phyloP scores from a whole-genome alignment of 169 alveolate species.

The Eimeria maxima region DNA sequence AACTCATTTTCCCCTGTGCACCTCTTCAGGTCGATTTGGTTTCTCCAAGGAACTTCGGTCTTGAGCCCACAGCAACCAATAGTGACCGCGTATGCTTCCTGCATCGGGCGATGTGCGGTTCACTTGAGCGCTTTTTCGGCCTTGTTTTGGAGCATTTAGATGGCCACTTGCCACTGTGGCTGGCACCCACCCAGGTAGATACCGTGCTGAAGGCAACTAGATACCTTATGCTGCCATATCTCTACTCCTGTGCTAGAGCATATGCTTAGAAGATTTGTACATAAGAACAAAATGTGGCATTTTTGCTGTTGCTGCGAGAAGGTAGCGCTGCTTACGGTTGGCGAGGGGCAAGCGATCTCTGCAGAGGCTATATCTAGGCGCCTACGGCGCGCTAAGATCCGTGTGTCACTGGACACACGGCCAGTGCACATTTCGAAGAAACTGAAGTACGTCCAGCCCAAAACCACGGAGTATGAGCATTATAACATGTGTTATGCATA shows the following conservation, averaged over 20 bases:
- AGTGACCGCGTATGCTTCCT: slow-evolving; percentile 68
- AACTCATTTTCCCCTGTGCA: neutral
- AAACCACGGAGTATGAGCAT: neutral
- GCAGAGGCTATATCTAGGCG: slow-evolving; percentile 58
- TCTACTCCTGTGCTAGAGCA: neutral
- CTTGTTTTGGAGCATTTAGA: slow-evolving; percentile 66
- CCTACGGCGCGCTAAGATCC: neutral
- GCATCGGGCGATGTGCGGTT: slow-evolving; percentile 84
- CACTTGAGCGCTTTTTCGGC: slow-evolving; percentile 83
- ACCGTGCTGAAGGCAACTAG: neutral
- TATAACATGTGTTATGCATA: too few relatives aligned
- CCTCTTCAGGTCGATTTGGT: slow-evolving; percentile 53
- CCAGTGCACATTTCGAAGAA: slow-evolving; percentile 56
- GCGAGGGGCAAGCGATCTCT: slow-evolving; percentile 23
- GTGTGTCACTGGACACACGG: slow-evolving; percentile 46
- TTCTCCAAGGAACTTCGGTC: slow-evolving; percentile 46
- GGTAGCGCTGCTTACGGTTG: slow-evolving; percentile 69
- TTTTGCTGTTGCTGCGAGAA: neutral
- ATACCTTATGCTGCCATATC: neutral
- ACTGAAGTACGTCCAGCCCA: slow-evolving; percentile 38
- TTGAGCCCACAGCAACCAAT: neutral
- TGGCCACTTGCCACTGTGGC: slow-evolving; percentile 74
- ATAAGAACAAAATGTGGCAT: neutral
- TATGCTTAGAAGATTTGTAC: neutral
- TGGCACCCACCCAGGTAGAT: slow-evolving; percentile 83